phyloP scores from a whole-genome alignment of 352 stramenopile species.

The Phytopythium litorale region DNA sequence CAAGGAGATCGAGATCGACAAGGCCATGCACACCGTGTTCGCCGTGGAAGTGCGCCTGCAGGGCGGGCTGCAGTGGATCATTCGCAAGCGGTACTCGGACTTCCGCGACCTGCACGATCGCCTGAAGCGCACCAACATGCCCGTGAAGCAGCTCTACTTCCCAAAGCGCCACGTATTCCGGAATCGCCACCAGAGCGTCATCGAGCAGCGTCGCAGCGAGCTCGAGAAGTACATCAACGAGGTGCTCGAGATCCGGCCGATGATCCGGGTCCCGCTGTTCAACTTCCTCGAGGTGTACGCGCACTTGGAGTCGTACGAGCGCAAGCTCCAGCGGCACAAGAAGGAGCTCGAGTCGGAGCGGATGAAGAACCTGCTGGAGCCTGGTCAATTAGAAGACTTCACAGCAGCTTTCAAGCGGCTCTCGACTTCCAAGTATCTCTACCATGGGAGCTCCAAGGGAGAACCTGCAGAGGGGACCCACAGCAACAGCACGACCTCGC shows the following conservation, averaged over 20 bases:
- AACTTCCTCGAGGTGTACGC: conserved; percentile 88
- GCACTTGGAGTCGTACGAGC: conserved; percentile 85
- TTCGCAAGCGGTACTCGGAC: conserved; percentile 88
- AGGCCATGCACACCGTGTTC: conserved; percentile 79
- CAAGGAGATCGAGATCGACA: conserved; percentile 79
- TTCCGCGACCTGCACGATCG: conserved; percentile 85
- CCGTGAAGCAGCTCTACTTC: conserved; percentile 81
- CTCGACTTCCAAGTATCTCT: conserved; percentile 83
- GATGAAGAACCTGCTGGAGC: conserved; percentile 82
- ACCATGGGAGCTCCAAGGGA: conserved; percentile 49
- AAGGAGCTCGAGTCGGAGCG: conserved; percentile 85
- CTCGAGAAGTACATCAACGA: conserved; percentile 89
- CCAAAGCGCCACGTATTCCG: conserved; percentile 86
- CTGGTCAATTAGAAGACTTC: conserved; percentile 61
- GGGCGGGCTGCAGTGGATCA: conserved; percentile 83
- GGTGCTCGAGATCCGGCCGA: conserved; percentile 69
- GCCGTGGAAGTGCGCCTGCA: conserved; percentile 75
- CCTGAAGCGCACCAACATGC: conserved; percentile 69
- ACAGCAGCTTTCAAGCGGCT: conserved; percentile 75
- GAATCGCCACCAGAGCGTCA: conserved; percentile 80
- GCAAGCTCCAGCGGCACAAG: conserved; percentile 79
- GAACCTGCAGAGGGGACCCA: conserved; percentile 16
- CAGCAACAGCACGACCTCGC: conserved; percentile 12
- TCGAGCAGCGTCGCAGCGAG: conserved; percentile 80
- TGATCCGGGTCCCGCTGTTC: conserved; percentile 84